Evolutionary conservation across 2,329 filamentous ascomycete genomes (phyloP).

Genomic region (Trichophyton equinum): DNA sequence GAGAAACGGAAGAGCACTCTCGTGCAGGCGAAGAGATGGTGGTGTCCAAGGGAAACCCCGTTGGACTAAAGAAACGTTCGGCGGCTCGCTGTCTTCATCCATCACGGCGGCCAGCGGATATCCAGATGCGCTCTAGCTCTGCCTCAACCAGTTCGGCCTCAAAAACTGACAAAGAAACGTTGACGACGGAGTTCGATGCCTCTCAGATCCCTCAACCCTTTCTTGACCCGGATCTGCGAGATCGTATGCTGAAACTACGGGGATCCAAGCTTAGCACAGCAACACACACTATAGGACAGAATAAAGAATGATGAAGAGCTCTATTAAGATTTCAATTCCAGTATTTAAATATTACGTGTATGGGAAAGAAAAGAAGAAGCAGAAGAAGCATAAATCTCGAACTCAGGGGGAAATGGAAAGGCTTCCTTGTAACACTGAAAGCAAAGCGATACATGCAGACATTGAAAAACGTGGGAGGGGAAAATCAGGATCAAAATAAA

Average conservation of each 20-base stretch:
- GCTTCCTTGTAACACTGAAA: not conserved
- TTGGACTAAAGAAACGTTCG: not conserved
- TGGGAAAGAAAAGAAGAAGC: not conserved
- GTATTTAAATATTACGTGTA: not conserved
- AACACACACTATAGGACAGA: not conserved
- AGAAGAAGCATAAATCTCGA: not conserved
- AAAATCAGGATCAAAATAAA: not conserved
- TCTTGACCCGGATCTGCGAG: slow-evolving; percentile 6
- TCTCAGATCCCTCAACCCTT: slow-evolving; percentile 13
- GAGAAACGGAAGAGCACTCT: not conserved
- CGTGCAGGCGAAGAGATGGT: not conserved
- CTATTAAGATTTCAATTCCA: not conserved
- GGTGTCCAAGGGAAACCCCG: not conserved
- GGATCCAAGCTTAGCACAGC: not conserved
- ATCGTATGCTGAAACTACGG: not conserved
- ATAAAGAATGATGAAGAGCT: not conserved
- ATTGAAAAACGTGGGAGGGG: not conserved
- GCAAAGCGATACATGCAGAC: not conserved
- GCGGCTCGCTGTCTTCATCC: slow-evolving; percentile 7
- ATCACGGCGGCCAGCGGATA: slow-evolving; percentile 8
- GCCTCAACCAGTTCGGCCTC: not conserved
- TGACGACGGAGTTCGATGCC: slow-evolving; percentile 12
- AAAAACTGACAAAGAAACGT: not conserved
- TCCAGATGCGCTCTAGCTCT: slow-evolving; percentile 7
- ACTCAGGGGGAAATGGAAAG: not conserved